Conservation (phyloP, 371 early-diverging fungal genomes). For the Mortierella sp. region DNA sequence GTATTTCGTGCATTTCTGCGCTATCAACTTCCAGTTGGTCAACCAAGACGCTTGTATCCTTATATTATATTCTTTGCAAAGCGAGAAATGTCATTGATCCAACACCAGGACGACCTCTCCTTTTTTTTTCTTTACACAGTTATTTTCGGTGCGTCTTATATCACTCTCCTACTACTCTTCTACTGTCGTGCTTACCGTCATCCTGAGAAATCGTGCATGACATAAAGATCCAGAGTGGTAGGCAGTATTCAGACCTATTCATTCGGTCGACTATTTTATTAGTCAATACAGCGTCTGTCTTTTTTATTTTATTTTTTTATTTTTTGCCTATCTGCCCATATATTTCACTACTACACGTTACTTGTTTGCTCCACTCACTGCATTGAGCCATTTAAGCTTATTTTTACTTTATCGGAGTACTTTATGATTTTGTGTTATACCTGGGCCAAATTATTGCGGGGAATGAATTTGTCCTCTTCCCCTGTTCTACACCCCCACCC, state of each 20-base stretch:
- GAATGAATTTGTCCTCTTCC: slow-evolving; percentile 6
- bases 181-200: background rate
- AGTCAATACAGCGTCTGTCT: background rate
- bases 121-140: no score
- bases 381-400: background rate
- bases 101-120: no score
- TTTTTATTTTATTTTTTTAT: background rate
- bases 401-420: background rate
- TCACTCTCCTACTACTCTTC: background rate
- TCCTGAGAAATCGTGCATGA: background rate
- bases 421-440: background rate
- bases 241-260: background rate
- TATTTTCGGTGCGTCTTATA: no score
- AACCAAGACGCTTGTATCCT: no score
- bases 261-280: background rate
- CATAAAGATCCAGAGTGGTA: background rate
- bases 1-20: no score
- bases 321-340: slow-evolving; percentile 18
- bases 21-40: no score
- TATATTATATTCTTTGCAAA: background rate
- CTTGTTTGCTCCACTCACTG: background rate
- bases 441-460: slow-evolving; percentile 5
- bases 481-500: background rate
- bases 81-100: no score
- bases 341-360: background rate